These are phyloP conservation scores for Nothopassalora personata DNA, from an alignment of 2,329 filamentous ascomycete genomes.

Conservation along the genomic window DNA sequence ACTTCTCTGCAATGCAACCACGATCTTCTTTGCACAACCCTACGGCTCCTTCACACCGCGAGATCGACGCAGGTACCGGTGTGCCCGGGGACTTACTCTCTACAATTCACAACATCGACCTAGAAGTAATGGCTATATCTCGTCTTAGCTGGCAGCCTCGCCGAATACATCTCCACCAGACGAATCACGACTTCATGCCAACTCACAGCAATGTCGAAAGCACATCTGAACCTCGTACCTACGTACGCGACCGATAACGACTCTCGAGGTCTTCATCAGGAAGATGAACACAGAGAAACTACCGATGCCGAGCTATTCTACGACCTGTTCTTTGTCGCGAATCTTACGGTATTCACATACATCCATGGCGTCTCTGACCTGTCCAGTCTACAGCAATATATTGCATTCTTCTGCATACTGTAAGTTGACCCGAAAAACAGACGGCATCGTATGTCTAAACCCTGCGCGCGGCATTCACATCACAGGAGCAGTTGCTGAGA, in stretches of 20 bases:
- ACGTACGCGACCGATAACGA: not conserved
- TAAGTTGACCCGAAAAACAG: too few species aligned
- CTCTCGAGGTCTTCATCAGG: not conserved
- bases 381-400: constrained; percentile 38
- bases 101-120: not conserved
- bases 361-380: constrained; percentile 51
- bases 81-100: not conserved
- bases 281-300: constrained; percentile 36
- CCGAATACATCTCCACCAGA: not conserved
- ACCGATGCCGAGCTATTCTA: constrained; percentile 55
- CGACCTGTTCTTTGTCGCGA: constrained; percentile 59
- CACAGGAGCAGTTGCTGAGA: too few species aligned
- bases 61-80: not conserved
- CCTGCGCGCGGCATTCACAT: too few species aligned
- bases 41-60: not conserved
- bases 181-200: not conserved
- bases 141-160: not conserved
- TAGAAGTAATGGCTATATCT: not conserved
- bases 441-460: too few species aligned
- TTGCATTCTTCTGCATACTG: constrained; percentile 53
- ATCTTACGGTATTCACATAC: constrained; percentile 58
- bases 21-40: not conserved
- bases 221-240: not conserved
- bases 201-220: not conserved
- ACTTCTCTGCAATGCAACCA: not conserved